Evolutionary conservation across 306 rosid genomes (phyloP).

Genomic region (Geum urbanum): DNA sequence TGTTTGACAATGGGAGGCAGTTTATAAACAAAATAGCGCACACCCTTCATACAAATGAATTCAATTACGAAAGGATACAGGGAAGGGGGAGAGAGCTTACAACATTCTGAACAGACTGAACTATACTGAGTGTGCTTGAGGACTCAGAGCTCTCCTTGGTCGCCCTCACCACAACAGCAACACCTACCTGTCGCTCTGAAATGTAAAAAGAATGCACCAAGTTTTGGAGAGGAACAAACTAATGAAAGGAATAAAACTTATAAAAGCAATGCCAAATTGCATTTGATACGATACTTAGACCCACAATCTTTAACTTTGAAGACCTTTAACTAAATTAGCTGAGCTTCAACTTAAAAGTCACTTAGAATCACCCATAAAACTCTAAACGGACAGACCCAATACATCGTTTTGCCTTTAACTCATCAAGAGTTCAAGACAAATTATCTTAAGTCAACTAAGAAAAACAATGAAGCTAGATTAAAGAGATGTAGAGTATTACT

Average conservation of each 20-base stretch:
- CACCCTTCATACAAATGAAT: neutral
- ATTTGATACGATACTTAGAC: neutral
- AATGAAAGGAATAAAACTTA: too few species aligned
- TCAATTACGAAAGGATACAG: neutral
- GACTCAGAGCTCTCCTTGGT: constrained; percentile 68
- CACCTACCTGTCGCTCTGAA: constrained; percentile 42
- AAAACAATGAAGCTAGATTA: neutral
- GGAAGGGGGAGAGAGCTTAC: constrained; percentile 51
- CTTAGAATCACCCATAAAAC: neutral
- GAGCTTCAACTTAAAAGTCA: neutral
- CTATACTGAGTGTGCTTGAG: constrained; percentile 58
- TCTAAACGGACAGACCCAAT: neutral
- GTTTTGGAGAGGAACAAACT: neutral
- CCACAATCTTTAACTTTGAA: neutral
- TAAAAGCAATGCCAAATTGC: neutral
- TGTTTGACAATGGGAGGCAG: neutral
- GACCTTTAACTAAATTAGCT: neutral
- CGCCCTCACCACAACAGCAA: constrained; percentile 54
- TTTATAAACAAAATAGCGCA: neutral
- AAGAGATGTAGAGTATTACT: neutral
- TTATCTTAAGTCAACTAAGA: neutral
- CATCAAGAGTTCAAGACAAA: neutral
- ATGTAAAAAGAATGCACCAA: constrained; percentile 16
- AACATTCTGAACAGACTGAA: constrained; percentile 64
- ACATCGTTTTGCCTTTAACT: neutral